A percentile compares a stretch with the other conserved stretches of the same genome.
Conservation (phyloP, 2,329 filamentous ascomycete genomes). For the Aureobasidium sp. region DNA sequence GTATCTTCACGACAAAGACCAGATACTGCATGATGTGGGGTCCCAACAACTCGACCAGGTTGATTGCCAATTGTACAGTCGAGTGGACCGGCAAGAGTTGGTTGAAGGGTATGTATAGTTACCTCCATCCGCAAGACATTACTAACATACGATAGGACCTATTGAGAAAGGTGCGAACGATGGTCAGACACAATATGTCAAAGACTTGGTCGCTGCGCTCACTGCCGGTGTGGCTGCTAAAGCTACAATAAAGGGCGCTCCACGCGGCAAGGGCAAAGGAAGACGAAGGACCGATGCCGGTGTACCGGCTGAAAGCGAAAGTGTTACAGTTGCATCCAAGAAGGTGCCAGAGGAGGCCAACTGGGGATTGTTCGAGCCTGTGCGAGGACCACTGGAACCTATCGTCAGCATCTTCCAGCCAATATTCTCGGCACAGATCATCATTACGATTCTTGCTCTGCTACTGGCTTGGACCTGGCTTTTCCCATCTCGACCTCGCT, state of each 20-base stretch:
- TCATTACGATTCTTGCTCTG: constrained; percentile 65
- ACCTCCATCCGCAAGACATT: background rate
- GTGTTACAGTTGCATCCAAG: constrained; percentile 20
- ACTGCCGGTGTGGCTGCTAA: constrained; percentile 64
- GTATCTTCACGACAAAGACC: constrained; percentile 84
- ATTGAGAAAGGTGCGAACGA: constrained; percentile 95
- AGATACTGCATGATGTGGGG: constrained; percentile 93
- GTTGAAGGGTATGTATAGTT: constrained; percentile 50
- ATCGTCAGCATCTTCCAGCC: constrained; percentile 60
- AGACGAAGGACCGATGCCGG: constrained; percentile 45
- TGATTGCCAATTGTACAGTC: constrained; percentile 81
- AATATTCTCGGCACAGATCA: constrained; percentile 65
- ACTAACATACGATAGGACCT: constrained; percentile 44
- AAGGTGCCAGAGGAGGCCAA: constrained; percentile 32
- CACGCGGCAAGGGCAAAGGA: constrained; percentile 36
- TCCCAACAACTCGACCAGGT: constrained; percentile 70
- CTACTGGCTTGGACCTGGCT: constrained; percentile 66
- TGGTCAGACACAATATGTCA: constrained; percentile 75
- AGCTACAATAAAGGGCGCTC: constrained; percentile 34
- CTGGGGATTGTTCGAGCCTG: constrained; percentile 77
- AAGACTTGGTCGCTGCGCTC: constrained; percentile 66
- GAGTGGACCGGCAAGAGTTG: constrained; percentile 98
- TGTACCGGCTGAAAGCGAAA: constrained; percentile 26
- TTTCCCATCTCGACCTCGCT: constrained; percentile 25
- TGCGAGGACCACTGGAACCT: constrained; percentile 61